Evolutionary conservation across 768 basidiomycete species (phyloP).

Genomic region (Russula sp.): DNA sequence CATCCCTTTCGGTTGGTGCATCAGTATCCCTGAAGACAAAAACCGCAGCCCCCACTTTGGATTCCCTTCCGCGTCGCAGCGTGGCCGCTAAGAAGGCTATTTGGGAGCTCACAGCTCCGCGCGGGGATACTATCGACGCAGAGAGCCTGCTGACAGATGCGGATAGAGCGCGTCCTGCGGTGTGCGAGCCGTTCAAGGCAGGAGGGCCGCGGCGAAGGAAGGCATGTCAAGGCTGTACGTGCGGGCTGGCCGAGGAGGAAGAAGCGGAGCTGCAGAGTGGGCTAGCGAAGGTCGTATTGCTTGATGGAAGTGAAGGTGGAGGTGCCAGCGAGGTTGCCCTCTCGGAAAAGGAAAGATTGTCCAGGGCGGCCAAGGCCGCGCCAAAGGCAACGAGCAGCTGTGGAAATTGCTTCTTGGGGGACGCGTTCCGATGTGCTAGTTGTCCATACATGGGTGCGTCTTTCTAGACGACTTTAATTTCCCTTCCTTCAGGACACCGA

Average conservation of each 20-base stretch:
- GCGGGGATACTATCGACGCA: constrained; percentile 71
- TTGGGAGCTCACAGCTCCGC: constrained; percentile 71
- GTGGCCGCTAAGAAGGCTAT: constrained; percentile 79
- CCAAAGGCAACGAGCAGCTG: constrained; percentile 93
- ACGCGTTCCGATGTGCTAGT: constrained; percentile 93
- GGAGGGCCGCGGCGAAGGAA: constrained; percentile 64
- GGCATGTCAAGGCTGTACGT: constrained; percentile 95
- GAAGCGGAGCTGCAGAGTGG: constrained; percentile 58
- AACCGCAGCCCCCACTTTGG: constrained; percentile 5
- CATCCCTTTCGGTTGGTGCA: constrained; percentile 37
- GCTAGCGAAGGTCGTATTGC: constrained; percentile 53
- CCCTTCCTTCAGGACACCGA: neutral
- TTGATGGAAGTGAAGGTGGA: constrained; percentile 58
- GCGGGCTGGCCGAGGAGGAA: constrained; percentile 92
- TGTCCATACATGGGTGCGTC: constrained; percentile 92
- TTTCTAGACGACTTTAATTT: constrained; percentile 5
- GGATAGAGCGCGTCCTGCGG: constrained; percentile 73
- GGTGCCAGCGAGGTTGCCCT: constrained; percentile 49
- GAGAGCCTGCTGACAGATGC: constrained; percentile 76
- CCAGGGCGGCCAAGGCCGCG: constrained; percentile 59
- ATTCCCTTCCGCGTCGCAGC: constrained; percentile 42
- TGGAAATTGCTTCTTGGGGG: constrained; percentile 95
- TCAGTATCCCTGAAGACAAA: constrained; percentile 38
- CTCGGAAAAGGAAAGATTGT: constrained; percentile 56
- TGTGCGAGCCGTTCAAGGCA: constrained; percentile 57